Base-by-base conservation (phyloP, 2,329 filamentous ascomycete species). In the Microascus cirrosus region DNA sequence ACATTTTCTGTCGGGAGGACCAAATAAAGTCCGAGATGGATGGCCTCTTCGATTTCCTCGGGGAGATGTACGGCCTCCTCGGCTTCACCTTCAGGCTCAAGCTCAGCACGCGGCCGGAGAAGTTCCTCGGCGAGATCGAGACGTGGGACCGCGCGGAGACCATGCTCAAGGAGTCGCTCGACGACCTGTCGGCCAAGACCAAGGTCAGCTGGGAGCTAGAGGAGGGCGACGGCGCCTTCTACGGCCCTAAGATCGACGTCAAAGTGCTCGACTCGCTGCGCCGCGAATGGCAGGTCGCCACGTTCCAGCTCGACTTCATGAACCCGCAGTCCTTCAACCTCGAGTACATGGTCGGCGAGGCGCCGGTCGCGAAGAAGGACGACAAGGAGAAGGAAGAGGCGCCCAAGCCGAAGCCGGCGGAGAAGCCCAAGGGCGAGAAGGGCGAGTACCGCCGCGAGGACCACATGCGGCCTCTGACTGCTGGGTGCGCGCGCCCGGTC, bases 161-260 rank as follows among this genome's bases (percentile, higher is more conserved):
- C 18, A 90, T 88, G 70, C 79, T 99, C 55, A 86, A 85, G 67
- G 79, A 85, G 60, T 90, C 92, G 20, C 79, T 99, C 54, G 82
- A 94, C 63, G 80, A 85, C 61, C 97, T 96, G 71, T 80, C 83
- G 59, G 74, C 73, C 22, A 70, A 72, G 59, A 71, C 72, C 39
- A 82, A 86, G 60, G 80, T 84, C 36, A 77, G 84, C 62, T 99
- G 94, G 94, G 87, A 90, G 70, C 78, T 96, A 56, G 96, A 97
- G 73, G 87, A 90, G 60, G 94, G 93, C 59, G 94, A 99, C 66
- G 94, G 94, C 68, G 94, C 94, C 57, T 99, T 97, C 75, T 99
- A 99, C 71, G 94, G 94, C 1, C 94, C 94, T 56, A 99, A 99
- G 82, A 96, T 97, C 65, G 94, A 99, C 66, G 94, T 99, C 68